Evolutionary conservation across 2,329 filamentous ascomycete genomes (phyloP).

Genomic region (Ophiocordyceps sinensis): DNA sequence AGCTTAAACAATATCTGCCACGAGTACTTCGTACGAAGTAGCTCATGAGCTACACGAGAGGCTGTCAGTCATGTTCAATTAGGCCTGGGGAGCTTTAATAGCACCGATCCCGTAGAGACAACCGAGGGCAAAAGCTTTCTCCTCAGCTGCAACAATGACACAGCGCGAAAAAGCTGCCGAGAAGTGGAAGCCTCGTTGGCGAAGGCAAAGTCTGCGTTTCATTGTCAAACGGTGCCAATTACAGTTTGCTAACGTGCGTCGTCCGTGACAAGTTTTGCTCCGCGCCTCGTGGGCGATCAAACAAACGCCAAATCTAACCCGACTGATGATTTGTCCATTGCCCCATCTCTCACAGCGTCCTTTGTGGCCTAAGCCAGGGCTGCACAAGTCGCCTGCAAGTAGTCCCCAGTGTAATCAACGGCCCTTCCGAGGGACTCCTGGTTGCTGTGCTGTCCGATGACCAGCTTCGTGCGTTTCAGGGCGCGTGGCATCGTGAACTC

Average conservation of each 20-base stretch:
- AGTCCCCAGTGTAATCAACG: slow-evolving; percentile 5
- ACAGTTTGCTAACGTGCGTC: slow-evolving; percentile 9
- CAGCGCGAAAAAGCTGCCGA: neutral
- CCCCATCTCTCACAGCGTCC: slow-evolving; percentile 14
- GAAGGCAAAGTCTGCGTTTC: slow-evolving; percentile 10
- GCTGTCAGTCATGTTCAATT: too few relatives aligned
- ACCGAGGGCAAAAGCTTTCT: too few relatives aligned
- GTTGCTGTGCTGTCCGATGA: slow-evolving; percentile 4
- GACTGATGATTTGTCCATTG: slow-evolving; percentile 17
- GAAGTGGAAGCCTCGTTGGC: neutral
- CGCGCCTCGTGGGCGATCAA: slow-evolving; percentile 10
- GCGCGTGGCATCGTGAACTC: slow-evolving; percentile 20
- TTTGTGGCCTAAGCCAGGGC: slow-evolving; percentile 7
- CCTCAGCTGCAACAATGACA: too few relatives aligned
- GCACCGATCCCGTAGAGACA: too few relatives aligned
- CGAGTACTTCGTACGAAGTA: too few relatives aligned
- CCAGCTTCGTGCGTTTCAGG: slow-evolving; percentile 9
- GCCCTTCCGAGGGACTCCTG: slow-evolving; percentile 1
- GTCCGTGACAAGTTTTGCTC: slow-evolving; percentile 13
- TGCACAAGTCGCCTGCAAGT: slow-evolving; percentile 8
- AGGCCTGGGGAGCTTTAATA: too few relatives aligned
- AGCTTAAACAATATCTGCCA: too few relatives aligned
- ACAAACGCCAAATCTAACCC: slow-evolving; percentile 14
- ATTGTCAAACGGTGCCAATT: slow-evolving; percentile 12
- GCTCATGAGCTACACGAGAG: too few relatives aligned